Conservation (phyloP, 768 basidiomycete genomes). For the Leccinum subtestaceum region DNA sequence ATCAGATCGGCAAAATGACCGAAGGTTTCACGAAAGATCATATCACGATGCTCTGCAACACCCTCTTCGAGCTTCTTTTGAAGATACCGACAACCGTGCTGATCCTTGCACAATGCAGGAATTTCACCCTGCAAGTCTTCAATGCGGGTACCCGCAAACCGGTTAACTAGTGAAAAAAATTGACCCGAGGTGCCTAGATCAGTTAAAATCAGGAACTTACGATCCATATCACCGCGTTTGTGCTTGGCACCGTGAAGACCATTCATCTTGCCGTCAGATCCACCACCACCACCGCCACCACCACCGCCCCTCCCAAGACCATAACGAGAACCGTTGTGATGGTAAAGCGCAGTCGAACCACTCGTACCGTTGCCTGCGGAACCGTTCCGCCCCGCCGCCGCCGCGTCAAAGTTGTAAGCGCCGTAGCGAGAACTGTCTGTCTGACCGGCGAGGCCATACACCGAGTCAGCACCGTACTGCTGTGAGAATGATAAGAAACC, state of each 20-base stretch:
- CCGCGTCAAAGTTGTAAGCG: constrained; percentile 54
- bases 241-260: constrained; percentile 91
- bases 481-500: constrained; percentile 21
- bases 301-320: constrained; percentile 59
- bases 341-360: constrained; percentile 75
- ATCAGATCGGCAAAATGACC: constrained; percentile 97
- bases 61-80: constrained; percentile 99
- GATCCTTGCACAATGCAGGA: constrained; percentile 92
- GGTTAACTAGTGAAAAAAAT: constrained; percentile 63
- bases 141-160: constrained; percentile 92
- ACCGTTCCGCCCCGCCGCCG: constrained; percentile 38
- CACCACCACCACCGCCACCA: constrained; percentile 43
- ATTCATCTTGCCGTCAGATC: constrained; percentile 80
- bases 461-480: constrained; percentile 59
- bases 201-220: constrained; percentile 53
- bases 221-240: constrained; percentile 89
- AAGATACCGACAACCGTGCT: constrained; percentile 96
- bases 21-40: constrained; percentile 99
- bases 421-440: constrained; percentile 55
- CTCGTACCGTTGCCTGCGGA: constrained; percentile 38
- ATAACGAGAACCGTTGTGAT: constrained; percentile 75
- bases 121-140: constrained; percentile 97
- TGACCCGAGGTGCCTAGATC: background rate
- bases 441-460: constrained; percentile 45
- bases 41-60: constrained; percentile 92